Conservation (phyloP, 768 basidiomycete species). For the Boletus vermiculosoides region DNA sequence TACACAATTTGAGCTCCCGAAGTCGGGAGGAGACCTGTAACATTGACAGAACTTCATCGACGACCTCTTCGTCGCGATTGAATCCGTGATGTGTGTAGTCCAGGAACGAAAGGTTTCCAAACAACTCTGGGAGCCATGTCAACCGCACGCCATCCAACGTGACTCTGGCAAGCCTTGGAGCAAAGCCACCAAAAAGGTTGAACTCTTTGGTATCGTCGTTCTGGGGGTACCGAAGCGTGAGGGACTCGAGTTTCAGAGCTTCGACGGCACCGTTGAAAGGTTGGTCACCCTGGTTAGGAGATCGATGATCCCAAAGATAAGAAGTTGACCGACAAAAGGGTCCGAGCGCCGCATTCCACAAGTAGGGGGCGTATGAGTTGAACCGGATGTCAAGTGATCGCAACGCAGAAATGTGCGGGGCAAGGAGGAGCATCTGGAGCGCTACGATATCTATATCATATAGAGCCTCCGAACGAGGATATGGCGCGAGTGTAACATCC, state of each 20-base stretch:
- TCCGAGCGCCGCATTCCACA: slow-evolving; percentile 69
- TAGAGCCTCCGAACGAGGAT: slow-evolving; percentile 9
- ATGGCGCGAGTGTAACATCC: slow-evolving; percentile 55
- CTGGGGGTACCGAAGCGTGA: slow-evolving; percentile 55
- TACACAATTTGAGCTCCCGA: slow-evolving; percentile 53
- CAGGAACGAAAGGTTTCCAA: slow-evolving; percentile 57
- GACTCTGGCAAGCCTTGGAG: slow-evolving; percentile 54
- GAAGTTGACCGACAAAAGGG: slow-evolving; percentile 42
- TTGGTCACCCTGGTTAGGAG: slow-evolving; percentile 6
- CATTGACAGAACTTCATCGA: slow-evolving; percentile 57
- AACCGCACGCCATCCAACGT: slow-evolving; percentile 66
- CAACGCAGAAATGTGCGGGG: slow-evolving; percentile 49
- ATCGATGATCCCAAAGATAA: slow-evolving; percentile 25
- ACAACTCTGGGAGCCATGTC: slow-evolving; percentile 61
- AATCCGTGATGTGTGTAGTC: slow-evolving; percentile 76
- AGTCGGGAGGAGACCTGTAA: slow-evolving; percentile 53
- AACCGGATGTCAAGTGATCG: slow-evolving; percentile 63
- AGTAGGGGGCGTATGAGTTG: slow-evolving; percentile 53
- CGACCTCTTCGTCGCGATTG: slow-evolving; percentile 53
- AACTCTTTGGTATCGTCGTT: slow-evolving; percentile 75
- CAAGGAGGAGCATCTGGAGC: slow-evolving; percentile 58
- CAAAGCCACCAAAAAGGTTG: slow-evolving; percentile 56
- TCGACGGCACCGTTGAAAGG: slow-evolving; percentile 27
- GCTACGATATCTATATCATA: slow-evolving; percentile 47
- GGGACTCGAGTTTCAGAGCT: slow-evolving; percentile 48